These are phyloP conservation scores for Cokeromyces recurvatus DNA, from an alignment of 371 early-diverging fungal genomes.

Conservation along the genomic window DNA sequence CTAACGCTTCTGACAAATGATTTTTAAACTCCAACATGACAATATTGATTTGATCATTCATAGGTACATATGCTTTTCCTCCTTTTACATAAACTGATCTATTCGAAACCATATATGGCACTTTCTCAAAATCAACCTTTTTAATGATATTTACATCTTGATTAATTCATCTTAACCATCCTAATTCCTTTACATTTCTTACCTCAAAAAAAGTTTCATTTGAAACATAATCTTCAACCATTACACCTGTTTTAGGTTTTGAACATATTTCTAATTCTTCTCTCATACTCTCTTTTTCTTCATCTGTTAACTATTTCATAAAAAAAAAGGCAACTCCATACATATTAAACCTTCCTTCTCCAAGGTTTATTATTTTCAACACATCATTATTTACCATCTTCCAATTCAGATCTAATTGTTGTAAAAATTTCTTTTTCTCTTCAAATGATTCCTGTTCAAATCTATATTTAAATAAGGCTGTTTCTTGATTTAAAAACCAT, in stretches of 20 bases:
- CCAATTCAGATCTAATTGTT: slow-evolving; percentile 50
- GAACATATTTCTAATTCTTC: slow-evolving; percentile 9
- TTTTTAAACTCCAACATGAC: slow-evolving; percentile 76
- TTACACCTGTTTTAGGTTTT: slow-evolving; percentile 2
- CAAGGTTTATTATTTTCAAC: slow-evolving; percentile 1
- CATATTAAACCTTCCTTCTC: no score
- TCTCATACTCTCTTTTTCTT: slow-evolving; percentile 16
- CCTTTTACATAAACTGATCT: slow-evolving; percentile 68
- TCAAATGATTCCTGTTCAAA: slow-evolving; percentile 50
- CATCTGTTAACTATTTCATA: slow-evolving; percentile 4
- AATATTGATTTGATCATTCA: slow-evolving; percentile 66
- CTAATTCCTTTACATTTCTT: slow-evolving; percentile 1
- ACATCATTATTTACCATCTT: slow-evolving; percentile 31
- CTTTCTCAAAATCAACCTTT: slow-evolving; percentile 84
- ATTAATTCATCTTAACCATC: no score
- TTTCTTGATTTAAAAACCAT: slow-evolving; percentile 93
- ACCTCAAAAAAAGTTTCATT: slow-evolving; percentile 54
- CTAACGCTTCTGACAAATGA: slow-evolving; percentile 29
- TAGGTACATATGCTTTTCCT: slow-evolving; percentile 87
- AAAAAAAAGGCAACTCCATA: no score
- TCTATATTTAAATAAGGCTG: slow-evolving; percentile 72
- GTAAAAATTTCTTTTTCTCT: slow-evolving; percentile 58
- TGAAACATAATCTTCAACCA: slow-evolving; percentile 17
- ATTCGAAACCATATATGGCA: slow-evolving; percentile 67
- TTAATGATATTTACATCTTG: background rate